Evolutionary conservation across 257 asterid genomes (phyloP), one percentile per base, ranked within the genome.

Genomic region (Solanum chmielewskii): DNA sequence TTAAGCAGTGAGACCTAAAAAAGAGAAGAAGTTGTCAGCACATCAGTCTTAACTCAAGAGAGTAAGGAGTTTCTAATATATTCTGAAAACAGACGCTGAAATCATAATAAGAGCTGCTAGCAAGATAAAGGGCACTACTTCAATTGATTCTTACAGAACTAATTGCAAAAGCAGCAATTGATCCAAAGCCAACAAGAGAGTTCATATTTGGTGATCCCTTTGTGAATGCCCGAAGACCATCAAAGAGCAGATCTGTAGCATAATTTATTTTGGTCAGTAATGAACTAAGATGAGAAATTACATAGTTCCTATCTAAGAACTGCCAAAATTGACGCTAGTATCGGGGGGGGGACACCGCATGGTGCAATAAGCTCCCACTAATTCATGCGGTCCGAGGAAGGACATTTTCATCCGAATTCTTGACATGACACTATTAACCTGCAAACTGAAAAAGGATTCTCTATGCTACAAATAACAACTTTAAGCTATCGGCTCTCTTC

Each of bases 181-280:
- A 93, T 87, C 99, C 99, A 91, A 97, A 95, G 88, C 98, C 98
- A 77, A 97, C 98, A 71, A 97, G 99, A 41, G 99, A 97, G 93
- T 97, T 97, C 98, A 94, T 97, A 92, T 97, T 97, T 64, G 99
- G 99, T 11, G 98, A 95, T 71, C 98, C 97, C 92, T 97, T 97
- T 84, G 91, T 86, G 85, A 97, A 92, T 86, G 99, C 98, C 89
- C 87, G 90, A 64, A 95, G 82, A 60, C 98, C 98, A 86, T 97
- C 98, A 91, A 94, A 92, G 88, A 97, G 98, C 93, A 97, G 91
- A 92, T 94, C 99, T 97, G 93, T 85, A 77, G 85, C 88, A 90
- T 71, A 77, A 47, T 9, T 47, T 47, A 47, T 80, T 56, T 77
- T 11, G 2, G 27, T 47, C 25, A 18, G 31, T 47, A 47, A 80